A percentile compares a stretch with the other conserved stretches of the same genome.
These are phyloP conservation scores for Podosphaera xanthii DNA, from an alignment of 2,329 filamentous ascomycete genomes.

Conservation along the genomic window DNA sequence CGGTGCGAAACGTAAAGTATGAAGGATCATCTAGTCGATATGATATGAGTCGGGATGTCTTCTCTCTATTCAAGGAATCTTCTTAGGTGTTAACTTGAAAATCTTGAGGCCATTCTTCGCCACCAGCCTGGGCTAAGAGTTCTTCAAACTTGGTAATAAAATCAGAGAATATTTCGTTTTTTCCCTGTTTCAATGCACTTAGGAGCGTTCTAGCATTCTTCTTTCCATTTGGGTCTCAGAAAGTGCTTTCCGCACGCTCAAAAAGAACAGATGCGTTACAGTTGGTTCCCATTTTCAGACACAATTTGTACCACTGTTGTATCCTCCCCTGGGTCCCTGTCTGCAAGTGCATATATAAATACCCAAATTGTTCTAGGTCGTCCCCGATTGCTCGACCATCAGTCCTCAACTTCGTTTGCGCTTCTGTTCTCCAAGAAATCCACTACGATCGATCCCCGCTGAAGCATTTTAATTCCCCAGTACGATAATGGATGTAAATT, in stretches of 20 bases:
- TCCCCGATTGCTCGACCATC: background rate
- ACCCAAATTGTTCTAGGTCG: background rate
- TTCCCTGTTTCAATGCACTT: background rate
- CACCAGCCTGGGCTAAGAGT: background rate
- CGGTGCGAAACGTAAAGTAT: background rate
- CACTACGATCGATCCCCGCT: background rate
- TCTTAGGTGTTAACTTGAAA: background rate
- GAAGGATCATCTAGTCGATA: background rate
- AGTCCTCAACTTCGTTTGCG: background rate
- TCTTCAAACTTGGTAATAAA: background rate
- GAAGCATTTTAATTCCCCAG: background rate
- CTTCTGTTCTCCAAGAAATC: background rate
- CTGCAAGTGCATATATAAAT: background rate
- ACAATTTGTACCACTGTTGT: background rate
- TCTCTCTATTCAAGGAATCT: background rate
- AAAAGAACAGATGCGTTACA: background rate
- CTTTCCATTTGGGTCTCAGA: background rate
- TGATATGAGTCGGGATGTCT: background rate
- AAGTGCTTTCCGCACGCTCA: background rate
- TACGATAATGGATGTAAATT: background rate
- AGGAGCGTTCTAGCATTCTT: background rate
- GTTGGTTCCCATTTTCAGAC: background rate
- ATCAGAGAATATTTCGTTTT: background rate
- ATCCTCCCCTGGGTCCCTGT: background rate
- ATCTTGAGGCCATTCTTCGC: background rate